Conservation (phyloP, 2,329 filamentous ascomycete genomes). For the Aspergillus pseudotamarii region DNA sequence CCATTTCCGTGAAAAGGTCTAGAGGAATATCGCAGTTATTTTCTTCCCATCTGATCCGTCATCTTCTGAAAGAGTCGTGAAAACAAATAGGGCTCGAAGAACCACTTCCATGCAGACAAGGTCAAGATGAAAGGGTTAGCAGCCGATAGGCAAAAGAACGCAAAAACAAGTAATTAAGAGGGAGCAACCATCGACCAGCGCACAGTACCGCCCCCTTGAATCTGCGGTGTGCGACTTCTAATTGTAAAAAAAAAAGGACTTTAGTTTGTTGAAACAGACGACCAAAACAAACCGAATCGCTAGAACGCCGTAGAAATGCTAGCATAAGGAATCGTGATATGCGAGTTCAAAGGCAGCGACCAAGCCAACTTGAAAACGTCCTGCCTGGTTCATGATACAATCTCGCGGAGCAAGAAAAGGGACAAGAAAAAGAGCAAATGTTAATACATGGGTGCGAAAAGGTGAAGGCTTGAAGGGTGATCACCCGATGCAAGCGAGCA, state of each 20-base stretch:
- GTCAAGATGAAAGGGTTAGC: slow-evolving; percentile 6
- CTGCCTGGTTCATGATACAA: slow-evolving; percentile 22
- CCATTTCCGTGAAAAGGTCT: slow-evolving; percentile 5
- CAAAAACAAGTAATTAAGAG: slow-evolving; percentile 35
- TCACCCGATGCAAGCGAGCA: slow-evolving; percentile 18
- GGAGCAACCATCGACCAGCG: slow-evolving; percentile 47
- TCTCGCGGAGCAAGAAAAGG: slow-evolving; percentile 14
- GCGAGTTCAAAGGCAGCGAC: slow-evolving; percentile 20
- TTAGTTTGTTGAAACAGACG: slow-evolving; percentile 21
- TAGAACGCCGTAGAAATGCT: slow-evolving; percentile 50
- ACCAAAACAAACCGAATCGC: slow-evolving; percentile 36
- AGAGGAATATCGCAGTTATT: slow-evolving; percentile 5
- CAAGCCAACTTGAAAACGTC: slow-evolving; percentile 15
- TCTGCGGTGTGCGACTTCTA: slow-evolving; percentile 46
- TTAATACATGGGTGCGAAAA: slow-evolving; percentile 32
- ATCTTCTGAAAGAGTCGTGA: background rate
- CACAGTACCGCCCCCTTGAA: slow-evolving; percentile 42
- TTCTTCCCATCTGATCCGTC: slow-evolving; percentile 11
- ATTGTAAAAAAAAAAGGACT: slow-evolving; percentile 33
- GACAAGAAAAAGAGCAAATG: slow-evolving; percentile 22
- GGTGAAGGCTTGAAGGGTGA: slow-evolving; percentile 20
- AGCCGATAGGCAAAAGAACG: slow-evolving; percentile 26
- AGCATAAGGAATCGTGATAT: slow-evolving; percentile 43
- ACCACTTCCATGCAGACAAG: slow-evolving; percentile 1
- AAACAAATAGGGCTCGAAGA: background rate